Base-by-base conservation (phyloP, 495 filamentous ascomycete genomes). In the Aspergillus egyptiacus region DNA sequence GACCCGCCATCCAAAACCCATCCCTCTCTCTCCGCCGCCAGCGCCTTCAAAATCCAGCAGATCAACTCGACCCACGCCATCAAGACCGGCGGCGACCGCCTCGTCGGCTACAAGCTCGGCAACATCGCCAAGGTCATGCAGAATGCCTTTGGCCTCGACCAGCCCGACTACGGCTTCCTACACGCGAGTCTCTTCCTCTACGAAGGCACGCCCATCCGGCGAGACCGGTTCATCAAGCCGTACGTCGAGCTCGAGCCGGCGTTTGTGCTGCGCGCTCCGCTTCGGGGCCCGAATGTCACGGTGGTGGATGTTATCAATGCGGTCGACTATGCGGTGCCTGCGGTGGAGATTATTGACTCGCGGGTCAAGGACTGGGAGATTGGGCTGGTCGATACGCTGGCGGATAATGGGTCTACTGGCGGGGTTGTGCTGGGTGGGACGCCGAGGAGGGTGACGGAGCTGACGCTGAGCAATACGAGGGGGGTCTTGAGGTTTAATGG, bases 41-140 rank as follows among this genome's bases (percentile, higher is more conserved):
- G 19, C 27, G 51, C 27, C 13, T 61, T 61, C 36, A 33, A 51
- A 37, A 35, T 61, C 10, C 54, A 57, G 28, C 33, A 46, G 11
- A 47, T 57, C 23, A 56, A 49, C 28, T 42, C 45, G 15, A 19
- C 41, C 1, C 19, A 57, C 13, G 54, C 49, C 25, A 23, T 57
- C 6, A 41, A 49, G 17, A 50, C n/a, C n/a, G n/a, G 51, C 23
- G 54, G 54, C 7, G 54, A 61, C 28, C 44, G 54, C 9, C 14
- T 61, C 19, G 54, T 57, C 10, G 54, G 54, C 0, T 61, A 57
- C 27, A 61, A 61, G 31, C 51, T 57, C 10, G 58, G 58, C 34
- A 57, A 55, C 39, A 61, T 61, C 24, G 58, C 58, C 27, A 61
- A 57, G 35, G 58, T 57, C 20, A 57, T 57, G 58, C 58, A 55